Base-by-base conservation (phyloP, 2,329 filamentous ascomycete genomes). In the Penicillium sp. region DNA sequence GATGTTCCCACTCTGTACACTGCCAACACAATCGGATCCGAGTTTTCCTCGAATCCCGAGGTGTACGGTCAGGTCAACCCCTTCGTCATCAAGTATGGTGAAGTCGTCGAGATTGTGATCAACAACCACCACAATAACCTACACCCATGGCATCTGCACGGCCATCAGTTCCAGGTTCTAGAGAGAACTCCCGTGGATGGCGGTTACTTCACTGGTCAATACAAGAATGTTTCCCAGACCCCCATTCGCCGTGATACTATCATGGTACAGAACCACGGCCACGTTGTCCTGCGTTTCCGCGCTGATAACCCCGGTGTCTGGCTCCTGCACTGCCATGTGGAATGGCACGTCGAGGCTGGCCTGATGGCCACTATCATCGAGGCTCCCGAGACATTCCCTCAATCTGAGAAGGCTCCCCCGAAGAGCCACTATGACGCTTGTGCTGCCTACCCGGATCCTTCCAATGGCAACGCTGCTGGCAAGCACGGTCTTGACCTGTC, bases 1-100 rank as follows among this genome's bases (percentile, higher is more conserved):
- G 87, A 87, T 63, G 88, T 94, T 0, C 89, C 89, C 0, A 82
- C 85, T 0, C 74, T 95, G 0, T 94, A 89, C 73, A 88, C 85
- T 0, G 87, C 78, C 1, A 74, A 94, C 3, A 81, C 80, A 0
- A 69, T 81, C 1, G 81, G 80, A 13, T 16, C 51, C 2, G 61
- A 69, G 3, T 52, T 76, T 14, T 78, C 81, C 11, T 74, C 73
- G 1, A 74, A 87, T 50, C 72, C 81, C 0, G 54, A 63, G 1
- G 70, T 89, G 4, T 89, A 89, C 61, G 85, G 86, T 24, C 80
- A 79, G 64, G 82, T 84, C 0, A 77, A 87, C 57, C 69, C 82
- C 1, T 77, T 88, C 56, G 75, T 94, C 3, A 76, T 94, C 10
- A 73, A 82, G 23, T 78, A 84, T 51, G 79, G 78, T 46, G 69